phyloP scores from a whole-genome alignment of 768 basidiomycete genomes.

The Boletus sp. region DNA sequence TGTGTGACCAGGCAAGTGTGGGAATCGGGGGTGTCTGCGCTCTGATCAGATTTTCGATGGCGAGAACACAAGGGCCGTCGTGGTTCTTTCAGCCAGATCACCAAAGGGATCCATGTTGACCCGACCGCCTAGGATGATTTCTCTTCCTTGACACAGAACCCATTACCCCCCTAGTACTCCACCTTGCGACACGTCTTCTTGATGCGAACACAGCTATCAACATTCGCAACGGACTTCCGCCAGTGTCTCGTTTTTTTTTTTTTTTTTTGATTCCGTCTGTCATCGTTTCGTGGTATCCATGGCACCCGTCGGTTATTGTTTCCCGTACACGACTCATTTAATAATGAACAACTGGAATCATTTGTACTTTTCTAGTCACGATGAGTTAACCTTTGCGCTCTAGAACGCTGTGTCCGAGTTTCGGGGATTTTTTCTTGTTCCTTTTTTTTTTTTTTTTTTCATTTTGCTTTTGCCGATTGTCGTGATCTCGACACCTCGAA shows the following conservation, averaged over 20 bases:
- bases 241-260: too few species aligned
- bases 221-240: neutral
- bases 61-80: neutral
- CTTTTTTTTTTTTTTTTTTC: neutral
- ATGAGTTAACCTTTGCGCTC: neutral
- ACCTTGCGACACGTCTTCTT: conserved; percentile 1
- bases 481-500: neutral
- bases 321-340: neutral
- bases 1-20: conserved; percentile 58
- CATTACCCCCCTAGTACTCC: neutral
- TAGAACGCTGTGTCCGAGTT: neutral
- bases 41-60: conserved; percentile 15
- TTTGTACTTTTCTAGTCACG: conserved; percentile 14
- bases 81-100: neutral
- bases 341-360: neutral
- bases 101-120: neutral
- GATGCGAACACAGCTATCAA: neutral
- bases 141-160: neutral
- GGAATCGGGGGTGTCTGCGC: conserved; percentile 43
- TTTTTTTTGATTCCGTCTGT: too few species aligned
- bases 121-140: neutral
- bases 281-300: conserved; percentile 14
- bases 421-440: too few species aligned
- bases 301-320: conserved; percentile 12
- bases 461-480: too few species aligned